Conservation (phyloP, 441 rosid genomes). For the Syzygium malaccense region DNA sequence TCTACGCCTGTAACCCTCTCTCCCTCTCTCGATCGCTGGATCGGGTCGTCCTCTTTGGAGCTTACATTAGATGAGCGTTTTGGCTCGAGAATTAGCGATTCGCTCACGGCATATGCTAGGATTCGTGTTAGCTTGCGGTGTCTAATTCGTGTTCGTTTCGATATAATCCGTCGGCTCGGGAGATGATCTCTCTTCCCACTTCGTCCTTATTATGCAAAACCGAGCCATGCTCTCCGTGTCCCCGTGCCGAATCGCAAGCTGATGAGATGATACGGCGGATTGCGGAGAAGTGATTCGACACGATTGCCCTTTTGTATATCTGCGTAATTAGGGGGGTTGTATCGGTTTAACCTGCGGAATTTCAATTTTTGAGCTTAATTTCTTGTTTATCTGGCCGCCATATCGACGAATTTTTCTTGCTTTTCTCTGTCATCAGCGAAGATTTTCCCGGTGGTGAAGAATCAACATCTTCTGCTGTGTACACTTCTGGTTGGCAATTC, state of each 20-base stretch:
- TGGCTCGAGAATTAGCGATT: not conserved
- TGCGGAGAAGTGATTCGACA: not conserved
- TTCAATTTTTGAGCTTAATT: not conserved
- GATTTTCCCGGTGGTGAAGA: constrained; percentile 85
- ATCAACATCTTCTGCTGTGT: constrained; percentile 86
- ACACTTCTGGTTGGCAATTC: constrained; percentile 90
- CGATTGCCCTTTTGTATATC: not conserved
- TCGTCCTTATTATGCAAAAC: not conserved
- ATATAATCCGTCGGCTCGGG: not conserved
- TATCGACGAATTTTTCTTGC: not conserved
- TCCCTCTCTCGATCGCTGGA: not conserved
- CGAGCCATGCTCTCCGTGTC: not conserved
- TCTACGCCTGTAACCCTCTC: constrained; percentile 48
- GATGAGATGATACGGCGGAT: not conserved
- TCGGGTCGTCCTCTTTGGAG: not conserved
- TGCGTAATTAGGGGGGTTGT: not conserved
- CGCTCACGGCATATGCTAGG: not conserved
- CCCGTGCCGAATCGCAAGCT: not conserved
- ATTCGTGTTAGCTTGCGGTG: not conserved
- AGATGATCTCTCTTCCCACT: not conserved
- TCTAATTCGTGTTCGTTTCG: not conserved
- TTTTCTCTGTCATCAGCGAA: constrained; percentile 43
- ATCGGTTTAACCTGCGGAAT: not conserved
- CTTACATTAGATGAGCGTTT: not conserved
- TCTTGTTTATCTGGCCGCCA: not conserved